Evolutionary conservation across 257 asterid species (phyloP).

Genomic region (Solanum neorickii): DNA sequence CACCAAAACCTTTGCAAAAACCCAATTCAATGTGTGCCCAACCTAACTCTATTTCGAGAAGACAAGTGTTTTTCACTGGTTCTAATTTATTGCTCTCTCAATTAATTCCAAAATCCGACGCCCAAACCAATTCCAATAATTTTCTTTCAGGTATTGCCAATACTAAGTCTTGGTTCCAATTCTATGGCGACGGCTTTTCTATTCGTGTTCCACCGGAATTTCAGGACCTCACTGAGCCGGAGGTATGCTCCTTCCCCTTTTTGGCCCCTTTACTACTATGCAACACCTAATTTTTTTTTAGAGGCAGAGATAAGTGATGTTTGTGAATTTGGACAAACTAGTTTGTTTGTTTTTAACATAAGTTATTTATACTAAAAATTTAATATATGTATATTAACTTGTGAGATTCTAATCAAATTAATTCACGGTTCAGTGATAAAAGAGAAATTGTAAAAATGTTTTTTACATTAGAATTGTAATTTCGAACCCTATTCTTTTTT

Average conservation of each 20-base stretch:
- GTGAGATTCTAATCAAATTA: too few relatives aligned
- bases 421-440: too few relatives aligned
- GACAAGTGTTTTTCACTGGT: slow-evolving; percentile 31
- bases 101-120: slow-evolving; percentile 16
- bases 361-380: too few relatives aligned
- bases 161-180: slow-evolving; percentile 84
- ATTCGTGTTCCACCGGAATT: slow-evolving; percentile 88
- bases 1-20: slow-evolving; percentile 13
- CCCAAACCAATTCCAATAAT: slow-evolving; percentile 25
- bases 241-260: slow-evolving; percentile 22
- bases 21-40: slow-evolving; percentile 2
- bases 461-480: too few relatives aligned
- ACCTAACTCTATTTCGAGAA: slow-evolving; percentile 17
- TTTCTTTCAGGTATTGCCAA: slow-evolving; percentile 70
- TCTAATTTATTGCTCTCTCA: slow-evolving; percentile 26
- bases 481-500: too few relatives aligned
- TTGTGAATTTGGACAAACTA: too few relatives aligned
- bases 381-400: too few relatives aligned
- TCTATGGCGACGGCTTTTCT: slow-evolving; percentile 77
- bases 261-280: neutral
- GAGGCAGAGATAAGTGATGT: too few relatives aligned
- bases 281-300: too few relatives aligned
- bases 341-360: too few relatives aligned
- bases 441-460: too few relatives aligned
- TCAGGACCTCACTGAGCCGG: slow-evolving; percentile 72